Evolutionary conservation across 352 stramenopile genomes (phyloP), one percentile per base, ranked within the genome.

Genomic region (Phytophthora podocarpi): DNA sequence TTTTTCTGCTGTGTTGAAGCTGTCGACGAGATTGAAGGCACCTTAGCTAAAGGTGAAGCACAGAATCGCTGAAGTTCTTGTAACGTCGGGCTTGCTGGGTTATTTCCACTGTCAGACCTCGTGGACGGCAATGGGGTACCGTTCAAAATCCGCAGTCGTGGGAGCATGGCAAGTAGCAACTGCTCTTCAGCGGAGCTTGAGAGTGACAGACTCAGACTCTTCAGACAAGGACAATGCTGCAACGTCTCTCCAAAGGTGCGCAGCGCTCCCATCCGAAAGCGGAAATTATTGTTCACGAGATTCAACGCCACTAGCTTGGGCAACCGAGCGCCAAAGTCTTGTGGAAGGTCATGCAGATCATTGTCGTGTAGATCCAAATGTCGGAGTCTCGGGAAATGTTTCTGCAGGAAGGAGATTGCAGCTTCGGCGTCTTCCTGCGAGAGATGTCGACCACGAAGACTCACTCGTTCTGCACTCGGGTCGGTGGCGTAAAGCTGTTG

Each of bases 341-440:
- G 13, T 6, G 82, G 80, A 1, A 90, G 56, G 16, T 47, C 28
- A 0, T 64, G 62, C 0, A 92, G 67, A 10, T 54, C 39, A 43
- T 92, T 92, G 20, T 82, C 68, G 20, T 78, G 77, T 16, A 92
- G 55, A 27, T 92, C 72, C 16, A 92, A 62, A 39, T 90, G 77
- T 0, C 78, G 76, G 9, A 85, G 53, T 37, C 72, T 35, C 0
- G 69, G 48, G 42, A 90, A 87, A 11, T 89, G 56, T 2, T 60
- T 35, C 13, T 73, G 52, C 0, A 90, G 40, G 53, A 77, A 90
- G 24, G 36, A 48, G 10, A 87, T 42, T 5, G 34, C 32, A 6
- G 18, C 11, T 21, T 85, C 67, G 6, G 54, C 51, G 6, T 76
- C 66, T 4, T 76, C 47, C 1, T 67, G 43, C 4, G 76, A 61